These are phyloP conservation scores for Syzygium aromaticum DNA, from an alignment of 345 rosid species.

Conservation along the genomic window DNA sequence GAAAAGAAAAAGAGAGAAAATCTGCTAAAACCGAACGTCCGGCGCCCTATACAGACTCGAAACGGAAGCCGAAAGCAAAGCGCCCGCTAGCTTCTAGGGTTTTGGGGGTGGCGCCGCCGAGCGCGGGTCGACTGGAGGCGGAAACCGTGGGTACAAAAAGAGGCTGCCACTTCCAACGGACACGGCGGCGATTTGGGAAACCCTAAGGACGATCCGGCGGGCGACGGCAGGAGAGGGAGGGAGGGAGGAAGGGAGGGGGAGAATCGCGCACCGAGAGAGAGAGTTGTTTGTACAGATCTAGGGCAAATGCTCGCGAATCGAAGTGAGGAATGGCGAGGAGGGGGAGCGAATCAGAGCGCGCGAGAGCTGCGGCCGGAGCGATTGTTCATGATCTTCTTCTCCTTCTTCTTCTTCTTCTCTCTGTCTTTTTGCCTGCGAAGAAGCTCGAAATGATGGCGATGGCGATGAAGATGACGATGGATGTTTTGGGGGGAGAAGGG, in stretches of 20 bases:
- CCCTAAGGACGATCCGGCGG: background rate
- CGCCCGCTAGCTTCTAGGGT: background rate
- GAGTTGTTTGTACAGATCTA: conserved; percentile 2
- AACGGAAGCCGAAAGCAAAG: background rate
- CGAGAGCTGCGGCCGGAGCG: background rate
- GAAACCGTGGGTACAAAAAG: conserved; percentile 7
- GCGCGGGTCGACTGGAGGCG: background rate
- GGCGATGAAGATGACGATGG: background rate
- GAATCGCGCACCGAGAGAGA: background rate
- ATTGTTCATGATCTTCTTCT: background rate
- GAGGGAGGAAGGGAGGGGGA: background rate
- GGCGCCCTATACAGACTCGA: background rate
- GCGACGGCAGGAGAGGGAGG: background rate
- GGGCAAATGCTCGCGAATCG: background rate
- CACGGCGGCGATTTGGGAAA: background rate
- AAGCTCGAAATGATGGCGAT: background rate
- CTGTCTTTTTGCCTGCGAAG: background rate
- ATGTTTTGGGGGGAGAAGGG: background rate
- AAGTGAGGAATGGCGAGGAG: background rate
- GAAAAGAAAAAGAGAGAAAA: background rate
- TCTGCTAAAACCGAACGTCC: background rate
- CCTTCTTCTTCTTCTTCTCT: too few relatives aligned
- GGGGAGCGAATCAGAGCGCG: background rate
- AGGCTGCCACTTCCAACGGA: conserved; percentile 1
- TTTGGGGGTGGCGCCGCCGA: background rate